Evolutionary conservation across 2,329 filamentous ascomycete genomes (phyloP).

Genomic region (Amauroascus niger): DNA sequence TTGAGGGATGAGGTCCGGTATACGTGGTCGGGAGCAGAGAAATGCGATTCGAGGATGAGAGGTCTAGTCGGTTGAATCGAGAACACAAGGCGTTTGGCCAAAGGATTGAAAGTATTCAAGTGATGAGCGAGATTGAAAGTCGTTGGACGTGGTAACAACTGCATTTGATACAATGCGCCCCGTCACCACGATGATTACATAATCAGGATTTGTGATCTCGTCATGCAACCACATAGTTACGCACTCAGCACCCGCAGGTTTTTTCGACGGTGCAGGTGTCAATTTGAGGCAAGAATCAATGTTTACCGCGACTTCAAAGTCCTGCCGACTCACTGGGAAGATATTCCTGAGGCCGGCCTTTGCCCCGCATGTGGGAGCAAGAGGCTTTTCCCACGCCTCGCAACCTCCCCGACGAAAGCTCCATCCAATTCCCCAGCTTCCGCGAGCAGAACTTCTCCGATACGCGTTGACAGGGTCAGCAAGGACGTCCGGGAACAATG

Average conservation of each 20-base stretch:
- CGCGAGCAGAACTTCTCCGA: constrained; percentile 27
- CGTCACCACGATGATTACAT: not conserved
- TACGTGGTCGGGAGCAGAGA: not conserved
- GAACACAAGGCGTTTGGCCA: no score
- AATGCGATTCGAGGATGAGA: not conserved
- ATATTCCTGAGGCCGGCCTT: not conserved
- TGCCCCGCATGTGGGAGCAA: not conserved
- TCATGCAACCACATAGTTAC: no score
- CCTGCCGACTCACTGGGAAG: constrained; percentile 1
- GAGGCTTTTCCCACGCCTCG: constrained; percentile 1
- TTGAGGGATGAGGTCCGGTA: not conserved
- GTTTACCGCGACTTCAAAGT: constrained; percentile 5
- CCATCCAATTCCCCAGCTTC: constrained; percentile 1
- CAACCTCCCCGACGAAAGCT: constrained; percentile 6
- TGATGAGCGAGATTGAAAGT: no score
- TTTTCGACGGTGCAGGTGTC: constrained; percentile 7
- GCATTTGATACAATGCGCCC: not conserved
- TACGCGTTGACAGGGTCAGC: constrained; percentile 25
- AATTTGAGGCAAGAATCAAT: constrained; percentile 1
- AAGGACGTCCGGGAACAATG: constrained; percentile 6
- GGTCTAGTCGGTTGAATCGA: not conserved
- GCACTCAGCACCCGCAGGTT: no score
- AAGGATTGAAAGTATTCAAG: no score
- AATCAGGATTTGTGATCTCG: no score
- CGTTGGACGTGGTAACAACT: no score